A percentile compares a stretch with the other conserved stretches of the same genome.
Evolutionary conservation across 2,329 filamentous ascomycete genomes (phyloP).

Genomic region (Didymosphaeria variabile): DNA sequence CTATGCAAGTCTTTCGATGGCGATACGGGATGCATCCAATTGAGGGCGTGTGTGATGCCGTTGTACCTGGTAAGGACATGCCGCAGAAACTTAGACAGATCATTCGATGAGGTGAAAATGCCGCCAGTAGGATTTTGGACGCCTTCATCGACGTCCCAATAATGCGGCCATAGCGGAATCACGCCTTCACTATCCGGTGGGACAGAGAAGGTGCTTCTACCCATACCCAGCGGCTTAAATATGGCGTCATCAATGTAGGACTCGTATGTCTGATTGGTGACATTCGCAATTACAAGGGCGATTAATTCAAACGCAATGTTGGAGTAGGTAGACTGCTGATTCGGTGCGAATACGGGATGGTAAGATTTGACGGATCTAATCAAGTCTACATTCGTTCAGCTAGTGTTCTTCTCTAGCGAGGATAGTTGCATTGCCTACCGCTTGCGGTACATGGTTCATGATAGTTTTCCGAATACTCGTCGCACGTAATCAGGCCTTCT

Average conservation of each 20-base stretch:
- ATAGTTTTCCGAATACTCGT: slow-evolving; percentile 45
- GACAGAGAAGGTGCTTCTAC: slow-evolving; percentile 34
- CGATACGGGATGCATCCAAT: slow-evolving; percentile 56
- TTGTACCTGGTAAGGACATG: slow-evolving; percentile 55
- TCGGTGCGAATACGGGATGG: slow-evolving; percentile 52
- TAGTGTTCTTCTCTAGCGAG: slow-evolving; percentile 7
- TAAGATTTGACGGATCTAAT: slow-evolving; percentile 40
- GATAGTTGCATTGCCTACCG: slow-evolving; percentile 20
- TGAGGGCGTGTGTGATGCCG: slow-evolving; percentile 50
- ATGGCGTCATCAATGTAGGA: slow-evolving; percentile 52
- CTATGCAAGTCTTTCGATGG: slow-evolving; percentile 46
- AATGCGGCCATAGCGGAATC: slow-evolving; percentile 47
- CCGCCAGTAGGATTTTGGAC: slow-evolving; percentile 56
- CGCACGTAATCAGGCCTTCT: slow-evolving; percentile 45
- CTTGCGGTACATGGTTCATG: slow-evolving; percentile 38
- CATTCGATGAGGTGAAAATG: slow-evolving; percentile 53
- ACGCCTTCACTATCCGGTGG: slow-evolving; percentile 50
- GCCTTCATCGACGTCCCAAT: slow-evolving; percentile 54
- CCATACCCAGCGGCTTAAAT: slow-evolving; percentile 49
- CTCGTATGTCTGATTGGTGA: slow-evolving; percentile 48
- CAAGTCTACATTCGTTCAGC: slow-evolving; percentile 37
- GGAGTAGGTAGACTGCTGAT: slow-evolving; percentile 54
- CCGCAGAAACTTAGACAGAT: slow-evolving; percentile 56
- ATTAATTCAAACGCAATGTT: slow-evolving; percentile 55
- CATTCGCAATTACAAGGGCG: slow-evolving; percentile 51